Evolutionary conservation across 2,329 filamentous ascomycete genomes (phyloP), one percentile per base, ranked within the genome.

Genomic region (Westerdykella aurantiaca): DNA sequence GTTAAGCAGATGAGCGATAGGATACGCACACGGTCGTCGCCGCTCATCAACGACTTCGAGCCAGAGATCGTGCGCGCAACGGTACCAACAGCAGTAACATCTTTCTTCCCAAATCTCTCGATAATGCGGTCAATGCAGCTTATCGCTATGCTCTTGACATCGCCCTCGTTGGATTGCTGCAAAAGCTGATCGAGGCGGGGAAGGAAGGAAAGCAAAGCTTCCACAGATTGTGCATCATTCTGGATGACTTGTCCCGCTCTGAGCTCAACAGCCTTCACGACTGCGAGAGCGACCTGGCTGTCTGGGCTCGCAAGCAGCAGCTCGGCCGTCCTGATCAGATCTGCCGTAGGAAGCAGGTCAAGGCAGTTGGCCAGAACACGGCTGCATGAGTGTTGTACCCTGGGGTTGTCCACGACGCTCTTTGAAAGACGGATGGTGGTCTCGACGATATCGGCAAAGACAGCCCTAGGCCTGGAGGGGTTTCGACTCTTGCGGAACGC

Each of bases 91-190:
- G 82, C 83, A 53, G 85, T 81, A 1, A 85, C 76, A 58, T 95
- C 87, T 65, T 90, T 94, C 73, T 93, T 94, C 53, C 93, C 94
- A 64, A 95, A 97, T 65, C 91, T 91, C 69, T 96, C 90, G 2
- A 87, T 81, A 50, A 98, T 94, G 66, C 88, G 87, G 69, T 96
- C 90, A 37, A 97, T 84, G 56, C 91, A 97, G 31, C 83, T 82
- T 49, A 98, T 83, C 1, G 90, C 87, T 10, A 87, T 88, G 57
- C 89, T 84, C 69, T 91, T 89, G 64, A 93, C 84, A 22, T 81
- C 76, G 42, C 85, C 78, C 52, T 93, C 83, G 25, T 78, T 72
- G 6, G 86, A 85, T 39, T 85, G 79, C 43, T 83, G 75, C 46
- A 98, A 80, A 37, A 94, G 86, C 16, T 78, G 76, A 14, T 86